Evolutionary conservation across 257 asterid genomes (phyloP).

Genomic region (Capsicum baccatum): DNA sequence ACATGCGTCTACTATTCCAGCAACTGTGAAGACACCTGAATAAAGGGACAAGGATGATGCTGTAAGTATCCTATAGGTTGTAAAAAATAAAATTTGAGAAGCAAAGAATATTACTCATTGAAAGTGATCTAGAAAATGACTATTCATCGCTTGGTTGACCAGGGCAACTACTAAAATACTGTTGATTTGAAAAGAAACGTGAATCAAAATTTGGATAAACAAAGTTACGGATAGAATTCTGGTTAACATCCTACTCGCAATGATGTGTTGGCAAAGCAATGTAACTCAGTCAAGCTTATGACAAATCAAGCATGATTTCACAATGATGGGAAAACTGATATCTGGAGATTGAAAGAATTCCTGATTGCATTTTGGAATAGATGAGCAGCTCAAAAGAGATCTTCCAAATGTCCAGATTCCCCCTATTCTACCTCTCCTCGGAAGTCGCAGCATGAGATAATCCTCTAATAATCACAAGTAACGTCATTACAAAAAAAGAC

Average conservation of each 20-base stretch:
- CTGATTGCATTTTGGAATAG: not conserved
- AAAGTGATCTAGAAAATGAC: not conserved
- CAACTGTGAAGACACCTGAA: constrained; percentile 88
- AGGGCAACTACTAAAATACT: not conserved
- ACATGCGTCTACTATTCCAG: constrained; percentile 89
- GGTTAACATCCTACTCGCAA: not conserved
- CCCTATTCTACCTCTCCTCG: not conserved
- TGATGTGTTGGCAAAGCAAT: not conserved
- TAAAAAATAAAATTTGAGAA: not conserved
- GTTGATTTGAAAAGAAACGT: not conserved
- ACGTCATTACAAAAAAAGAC: not conserved
- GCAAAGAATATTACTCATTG: not conserved
- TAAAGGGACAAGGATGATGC: not conserved
- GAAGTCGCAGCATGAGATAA: not conserved
- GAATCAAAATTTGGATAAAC: not conserved
- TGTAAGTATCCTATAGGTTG: constrained; percentile 7
- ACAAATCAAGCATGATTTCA: constrained; percentile 2
- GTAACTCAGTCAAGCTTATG: constrained; percentile 8
- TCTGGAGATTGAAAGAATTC: not conserved
- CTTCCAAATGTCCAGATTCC: not conserved
- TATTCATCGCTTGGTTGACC: constrained; percentile 4
- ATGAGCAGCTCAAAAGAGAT: not conserved
- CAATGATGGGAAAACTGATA: not conserved
- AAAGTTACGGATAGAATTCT: not conserved
- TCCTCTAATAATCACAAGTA: not conserved